Conservation (phyloP, 2,329 filamentous ascomycete genomes). For the Lasiodiplodia theobromae region DNA sequence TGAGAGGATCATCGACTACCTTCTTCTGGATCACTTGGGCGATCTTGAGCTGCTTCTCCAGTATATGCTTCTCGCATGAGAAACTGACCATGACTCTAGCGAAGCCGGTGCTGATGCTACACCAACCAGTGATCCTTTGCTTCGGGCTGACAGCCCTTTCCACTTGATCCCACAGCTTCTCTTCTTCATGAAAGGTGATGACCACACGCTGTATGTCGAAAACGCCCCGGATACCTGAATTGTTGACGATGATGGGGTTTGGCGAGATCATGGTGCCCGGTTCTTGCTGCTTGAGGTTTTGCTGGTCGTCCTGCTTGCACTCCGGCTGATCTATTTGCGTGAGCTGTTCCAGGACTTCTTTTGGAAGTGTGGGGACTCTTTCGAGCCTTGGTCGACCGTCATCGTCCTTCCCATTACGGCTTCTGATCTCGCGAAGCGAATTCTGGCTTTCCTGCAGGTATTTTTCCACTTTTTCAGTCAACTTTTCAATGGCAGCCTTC, state of each 20-base stretch:
- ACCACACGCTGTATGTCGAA: constrained; percentile 6
- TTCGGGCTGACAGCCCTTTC: background rate
- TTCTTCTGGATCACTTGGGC: background rate
- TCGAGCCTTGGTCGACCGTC: background rate
- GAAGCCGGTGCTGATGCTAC: constrained; percentile 7
- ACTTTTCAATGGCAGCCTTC: background rate
- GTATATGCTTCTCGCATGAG: background rate
- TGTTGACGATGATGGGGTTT: constrained; percentile 1
- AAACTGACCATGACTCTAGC: background rate
- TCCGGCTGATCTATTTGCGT: background rate
- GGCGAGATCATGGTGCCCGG: background rate
- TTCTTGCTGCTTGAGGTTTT: background rate
- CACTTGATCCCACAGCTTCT: background rate
- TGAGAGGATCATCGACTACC: background rate
- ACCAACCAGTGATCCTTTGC: constrained; percentile 3
- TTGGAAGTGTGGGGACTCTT: background rate
- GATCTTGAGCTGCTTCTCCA: constrained; percentile 5
- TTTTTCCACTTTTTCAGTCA: background rate
- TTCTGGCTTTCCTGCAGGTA: background rate
- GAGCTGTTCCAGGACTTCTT: background rate
- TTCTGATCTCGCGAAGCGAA: background rate
- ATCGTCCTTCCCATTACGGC: background rate
- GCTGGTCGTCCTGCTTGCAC: background rate
- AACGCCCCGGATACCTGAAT: background rate
- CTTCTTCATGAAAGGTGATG: constrained; percentile 1